Conservation (phyloP, 306 rosid genomes). For the Casuarina glauca region DNA sequence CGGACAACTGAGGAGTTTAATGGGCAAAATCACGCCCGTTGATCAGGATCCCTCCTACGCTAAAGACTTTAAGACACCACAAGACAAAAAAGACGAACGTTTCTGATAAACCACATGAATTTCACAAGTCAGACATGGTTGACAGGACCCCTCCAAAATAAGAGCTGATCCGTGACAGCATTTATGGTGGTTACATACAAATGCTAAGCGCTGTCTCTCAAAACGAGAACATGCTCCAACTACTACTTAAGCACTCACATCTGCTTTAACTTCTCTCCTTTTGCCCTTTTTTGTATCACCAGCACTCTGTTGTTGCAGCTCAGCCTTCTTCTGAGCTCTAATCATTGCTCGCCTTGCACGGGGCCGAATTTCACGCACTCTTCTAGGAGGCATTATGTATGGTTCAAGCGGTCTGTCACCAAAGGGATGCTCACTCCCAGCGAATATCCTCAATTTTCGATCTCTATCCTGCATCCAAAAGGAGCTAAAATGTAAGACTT, state of each 20-base stretch:
- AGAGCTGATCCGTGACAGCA: not conserved
- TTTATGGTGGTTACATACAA: constrained; percentile 5
- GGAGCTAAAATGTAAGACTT: constrained; percentile 21
- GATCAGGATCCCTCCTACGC: not conserved
- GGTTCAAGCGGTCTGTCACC: constrained; percentile 78
- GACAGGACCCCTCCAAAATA: not conserved
- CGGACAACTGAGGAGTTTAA: not conserved
- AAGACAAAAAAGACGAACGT: not conserved
- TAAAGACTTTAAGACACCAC: not conserved
- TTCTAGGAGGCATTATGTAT: constrained; percentile 71
- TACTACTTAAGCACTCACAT: constrained; percentile 47
- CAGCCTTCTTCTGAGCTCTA: constrained; percentile 85
- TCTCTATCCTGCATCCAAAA: constrained; percentile 80
- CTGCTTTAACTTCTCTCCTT: constrained; percentile 40
- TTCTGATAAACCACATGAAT: not conserved
- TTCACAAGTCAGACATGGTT: not conserved
- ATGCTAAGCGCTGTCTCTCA: constrained; percentile 2
- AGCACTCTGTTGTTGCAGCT: constrained; percentile 47
- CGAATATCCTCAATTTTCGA: constrained; percentile 80
- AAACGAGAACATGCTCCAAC: constrained; percentile 1
- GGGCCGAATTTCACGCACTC: constrained; percentile 78
- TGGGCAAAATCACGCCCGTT: not conserved
- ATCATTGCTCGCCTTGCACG: constrained; percentile 86
- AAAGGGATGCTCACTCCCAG: constrained; percentile 78
- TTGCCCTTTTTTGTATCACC: constrained; percentile 45